Base-by-base conservation (phyloP, 2,329 filamentous ascomycete species). In the Clarireedia paspali region DNA sequence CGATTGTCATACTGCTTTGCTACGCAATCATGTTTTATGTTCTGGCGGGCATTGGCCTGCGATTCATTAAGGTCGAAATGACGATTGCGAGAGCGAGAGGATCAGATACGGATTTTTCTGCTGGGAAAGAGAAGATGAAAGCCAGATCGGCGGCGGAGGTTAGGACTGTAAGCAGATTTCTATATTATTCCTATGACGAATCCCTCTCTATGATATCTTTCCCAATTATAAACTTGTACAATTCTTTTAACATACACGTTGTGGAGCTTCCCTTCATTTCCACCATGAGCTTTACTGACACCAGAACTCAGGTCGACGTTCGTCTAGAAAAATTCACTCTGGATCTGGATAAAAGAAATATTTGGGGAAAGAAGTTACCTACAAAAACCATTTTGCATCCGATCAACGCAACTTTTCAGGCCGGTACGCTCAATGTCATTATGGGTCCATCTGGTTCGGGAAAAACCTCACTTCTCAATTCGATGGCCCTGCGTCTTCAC, bases 401-500 rank as follows among this genome's bases (percentile, higher is more conserved):
- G 0, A 76, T 91, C 12, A 83, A 77, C 1, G 75, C 85, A 0
- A 81, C 79, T 0, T 91, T 91, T 61, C 76, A 81, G 47, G 80
- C 88, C 0, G 86, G 87, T 0, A 74, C 79, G 14, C 67, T 91
- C 14, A 91, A 91, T 60, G 78, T 90, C 24, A 88, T 91, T 60
- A 90, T 91, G 87, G 88, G 88, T 0, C 88, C 88, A 0, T 89
- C 86, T 0, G 88, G 88, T 0, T 86, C 82, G 47, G 88, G 88
- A 1, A 91, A 91, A 68, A 90, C 87, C 0, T 87, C 85, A 0
- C 73, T 90, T 0, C 74, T 91, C 10, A 90, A 89, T 65, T 78
- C 84, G 1, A 87, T 91, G 79, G 85, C 88, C 1, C 73, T 83
- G 3, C 76, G 88, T 15, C 71, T 91, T 4, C 80, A 82, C 26